Conservation (phyloP, 169 alveolate genomes). For the Plasmodium blacklocki region DNA sequence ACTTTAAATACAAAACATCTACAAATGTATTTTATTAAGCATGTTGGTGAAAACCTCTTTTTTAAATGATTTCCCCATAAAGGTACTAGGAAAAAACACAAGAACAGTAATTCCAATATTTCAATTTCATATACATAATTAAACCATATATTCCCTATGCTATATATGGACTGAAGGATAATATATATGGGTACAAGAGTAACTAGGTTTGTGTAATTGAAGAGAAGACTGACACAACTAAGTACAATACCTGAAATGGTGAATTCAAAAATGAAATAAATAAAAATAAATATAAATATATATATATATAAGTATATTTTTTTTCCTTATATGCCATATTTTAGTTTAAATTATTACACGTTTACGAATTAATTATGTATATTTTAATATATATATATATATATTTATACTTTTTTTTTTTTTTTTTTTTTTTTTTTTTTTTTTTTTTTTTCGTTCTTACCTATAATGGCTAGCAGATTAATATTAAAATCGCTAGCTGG, state of each 20-base stretch:
- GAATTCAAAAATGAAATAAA: background rate
- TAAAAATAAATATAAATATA: background rate
- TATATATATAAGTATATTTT: background rate
- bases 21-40: constrained; percentile 12
- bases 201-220: constrained; percentile 8
- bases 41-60: constrained; percentile 11
- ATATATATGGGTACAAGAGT: constrained; percentile 24
- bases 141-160: constrained; percentile 60
- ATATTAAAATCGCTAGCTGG: constrained; percentile 28
- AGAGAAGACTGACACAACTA: background rate
- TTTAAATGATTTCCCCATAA: constrained; percentile 14
- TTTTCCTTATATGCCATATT: no score
- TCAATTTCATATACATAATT: constrained; percentile 42
- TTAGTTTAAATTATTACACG: background rate
- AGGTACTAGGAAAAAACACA: constrained; percentile 29
- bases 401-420: background rate
- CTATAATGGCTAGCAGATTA: constrained; percentile 19
- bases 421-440: constrained; percentile 1
- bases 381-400: background rate
- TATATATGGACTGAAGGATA: constrained; percentile 29
- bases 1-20: constrained; percentile 62
- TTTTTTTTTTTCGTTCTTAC: background rate
- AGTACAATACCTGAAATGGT: constrained; percentile 14
- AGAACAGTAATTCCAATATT: constrained; percentile 24
- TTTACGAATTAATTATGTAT: background rate